Base-by-base conservation (phyloP, 148 eudicot genomes). In the Diospyros lotus region DNA sequence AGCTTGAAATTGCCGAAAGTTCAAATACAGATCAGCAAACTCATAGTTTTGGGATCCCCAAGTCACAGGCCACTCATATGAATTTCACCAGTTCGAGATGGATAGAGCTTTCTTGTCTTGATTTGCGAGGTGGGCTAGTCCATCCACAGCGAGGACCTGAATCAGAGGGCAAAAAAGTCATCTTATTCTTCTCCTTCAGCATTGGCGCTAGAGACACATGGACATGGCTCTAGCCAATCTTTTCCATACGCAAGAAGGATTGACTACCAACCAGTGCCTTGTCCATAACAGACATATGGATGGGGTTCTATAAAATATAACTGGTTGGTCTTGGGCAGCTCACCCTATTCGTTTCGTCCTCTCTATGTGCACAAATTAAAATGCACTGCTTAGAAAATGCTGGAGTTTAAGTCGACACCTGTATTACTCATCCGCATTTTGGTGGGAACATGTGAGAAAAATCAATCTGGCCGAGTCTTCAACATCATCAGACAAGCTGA, bases 61-160 rank as follows among this genome's bases (percentile, higher is more conserved):
- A 72, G 28, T 3, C 28, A 72, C 18, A 9, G 52, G 42, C 56
- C 50, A 46, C 75, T 72, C 75, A 4, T 66, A 60, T 5, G 66
- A 60, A 58, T 46, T 45, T 44, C 54, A 18, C 28, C 28, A 44
- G 8, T 3, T 1, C 3, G 75, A 72, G 66, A 12, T 18, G 1
- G 44, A 5, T 58, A 72, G 66, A 43, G 75, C 75, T 60, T 59
- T 0, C 66, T 72, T 72, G 66, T 72, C 42, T 72, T 9, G 75
- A 72, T 52, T 59, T 72, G 66, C 41, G 66, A 64, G 55, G 73
- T 13, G 18, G 42, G 28, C 74, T 71, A 71, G 64, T 39, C 74
- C 74, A 71, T 71, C 74, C 12, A 28, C 28, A 58, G 74, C 15
- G 64, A 59, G n/a, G 74, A 71, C n/a, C 43, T 58, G 41, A 54